phyloP scores from a whole-genome alignment of 208 protist genomes.

The Endotrypanum monterogeii region DNA sequence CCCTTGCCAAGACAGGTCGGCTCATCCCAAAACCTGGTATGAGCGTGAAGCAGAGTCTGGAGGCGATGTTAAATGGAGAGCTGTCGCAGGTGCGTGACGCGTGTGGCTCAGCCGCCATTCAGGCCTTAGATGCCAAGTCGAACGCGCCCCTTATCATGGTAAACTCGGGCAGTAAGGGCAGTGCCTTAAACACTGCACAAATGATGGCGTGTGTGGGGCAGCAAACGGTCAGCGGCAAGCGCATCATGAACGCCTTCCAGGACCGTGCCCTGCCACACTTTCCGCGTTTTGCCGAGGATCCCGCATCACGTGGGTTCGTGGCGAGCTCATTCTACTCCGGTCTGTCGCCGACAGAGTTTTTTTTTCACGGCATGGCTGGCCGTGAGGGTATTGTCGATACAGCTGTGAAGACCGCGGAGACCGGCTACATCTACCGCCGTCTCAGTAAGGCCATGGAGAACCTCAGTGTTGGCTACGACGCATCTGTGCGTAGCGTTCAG shows the following conservation, averaged over 20 bases:
- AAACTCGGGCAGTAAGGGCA: conserved; percentile 97
- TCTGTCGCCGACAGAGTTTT: conserved; percentile 98
- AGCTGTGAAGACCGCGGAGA: conserved; percentile 99
- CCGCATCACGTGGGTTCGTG: conserved; percentile 98
- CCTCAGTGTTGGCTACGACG: conserved; percentile 98
- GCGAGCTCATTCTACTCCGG: conserved; percentile 98
- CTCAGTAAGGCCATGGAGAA: conserved; percentile 99
- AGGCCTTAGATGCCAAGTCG: conserved; percentile 88
- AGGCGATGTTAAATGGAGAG: conserved; percentile 94
- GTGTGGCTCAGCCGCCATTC: conserved; percentile 95
- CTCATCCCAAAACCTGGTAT: conserved; percentile 95
- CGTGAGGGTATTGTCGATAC: conserved; percentile 99
- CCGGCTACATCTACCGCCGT: conserved; percentile 99
- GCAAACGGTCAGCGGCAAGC: conserved; percentile 97
- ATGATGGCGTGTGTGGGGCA: conserved; percentile 99
- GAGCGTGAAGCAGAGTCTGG: conserved; percentile 94
- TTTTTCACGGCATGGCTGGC: conserved; percentile 99
- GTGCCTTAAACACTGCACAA: conserved; percentile 99
- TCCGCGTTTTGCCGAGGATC: conserved; percentile 74
- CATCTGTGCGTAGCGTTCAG: conserved; percentile 95
- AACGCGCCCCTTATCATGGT: conserved; percentile 99
- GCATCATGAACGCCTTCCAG: conserved; percentile 98
- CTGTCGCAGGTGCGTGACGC: conserved; percentile 98
- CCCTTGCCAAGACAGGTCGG: conserved; percentile 89
- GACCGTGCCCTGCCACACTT: conserved; percentile 99